Evolutionary conservation across 169 alveolate species (phyloP).

Genomic region (Plasmodium adleri): DNA sequence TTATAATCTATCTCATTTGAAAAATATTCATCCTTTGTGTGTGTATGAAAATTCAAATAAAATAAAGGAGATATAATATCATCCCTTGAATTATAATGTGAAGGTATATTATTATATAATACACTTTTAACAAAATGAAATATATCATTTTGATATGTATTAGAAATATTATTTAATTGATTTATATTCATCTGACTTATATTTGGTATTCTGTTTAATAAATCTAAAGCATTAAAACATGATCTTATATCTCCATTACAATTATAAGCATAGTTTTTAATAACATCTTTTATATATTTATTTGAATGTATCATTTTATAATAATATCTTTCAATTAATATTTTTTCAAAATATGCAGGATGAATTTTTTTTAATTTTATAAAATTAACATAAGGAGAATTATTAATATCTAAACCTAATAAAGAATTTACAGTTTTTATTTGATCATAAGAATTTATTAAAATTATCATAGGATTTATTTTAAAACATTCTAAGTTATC

Average conservation of each 20-base stretch:
- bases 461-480: slow-evolving; percentile 67
- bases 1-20: background rate
- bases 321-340: slow-evolving; percentile 52
- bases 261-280: slow-evolving; percentile 24
- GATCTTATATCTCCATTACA: slow-evolving; percentile 77
- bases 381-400: slow-evolving; percentile 71
- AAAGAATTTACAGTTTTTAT: slow-evolving; percentile 58
- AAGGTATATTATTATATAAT: slow-evolving; percentile 9
- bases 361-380: slow-evolving; percentile 66
- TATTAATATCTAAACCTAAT: slow-evolving; percentile 66
- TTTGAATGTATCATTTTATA: slow-evolving; percentile 54
- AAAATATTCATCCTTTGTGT: background rate
- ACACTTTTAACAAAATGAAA: slow-evolving; percentile 72
- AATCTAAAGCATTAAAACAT: slow-evolving; percentile 71
- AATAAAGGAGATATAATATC: background rate
- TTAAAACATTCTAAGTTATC: slow-evolving; percentile 19
- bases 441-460: slow-evolving; percentile 73
- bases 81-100: background rate
- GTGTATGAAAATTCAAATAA: background rate
- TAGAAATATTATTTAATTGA: slow-evolving; percentile 34
- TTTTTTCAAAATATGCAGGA: slow-evolving; percentile 48
- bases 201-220: slow-evolving; percentile 53
- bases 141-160: slow-evolving; percentile 56
- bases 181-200: slow-evolving; percentile 35
- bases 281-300: slow-evolving; percentile 51